phyloP scores from a whole-genome alignment of 139 green algal species.

The Haematococcus sp. region DNA sequence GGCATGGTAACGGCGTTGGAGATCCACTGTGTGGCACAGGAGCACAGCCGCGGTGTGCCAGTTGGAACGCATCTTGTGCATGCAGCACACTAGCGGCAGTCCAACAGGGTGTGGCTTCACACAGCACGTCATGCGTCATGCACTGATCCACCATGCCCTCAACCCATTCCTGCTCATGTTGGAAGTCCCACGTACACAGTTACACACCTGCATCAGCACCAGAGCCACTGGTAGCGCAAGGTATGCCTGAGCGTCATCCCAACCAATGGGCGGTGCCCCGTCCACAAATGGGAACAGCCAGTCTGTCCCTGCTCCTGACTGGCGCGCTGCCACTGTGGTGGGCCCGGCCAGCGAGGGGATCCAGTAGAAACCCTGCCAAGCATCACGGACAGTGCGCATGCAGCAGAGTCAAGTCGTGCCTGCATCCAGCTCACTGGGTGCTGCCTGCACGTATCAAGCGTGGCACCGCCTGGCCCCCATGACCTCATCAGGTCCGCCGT shows the following conservation, averaged over 20 bases:
- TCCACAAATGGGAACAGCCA: constrained; percentile 88
- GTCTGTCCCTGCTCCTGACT: constrained; percentile 38
- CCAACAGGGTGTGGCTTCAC: too few relatives aligned
- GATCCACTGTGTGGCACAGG: constrained; percentile 25
- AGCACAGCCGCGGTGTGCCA: too few relatives aligned
- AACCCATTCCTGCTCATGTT: too few relatives aligned
- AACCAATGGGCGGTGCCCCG: constrained; percentile 89
- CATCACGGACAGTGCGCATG: constrained; percentile 25
- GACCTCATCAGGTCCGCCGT: too few relatives aligned
- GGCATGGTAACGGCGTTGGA: constrained; percentile 43
- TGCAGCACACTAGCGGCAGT: background rate
- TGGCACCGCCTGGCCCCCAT: too few relatives aligned
- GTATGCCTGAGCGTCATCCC: constrained; percentile 80
- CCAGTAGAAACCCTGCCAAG: constrained; percentile 83
- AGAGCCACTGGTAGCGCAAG: constrained; percentile 91
- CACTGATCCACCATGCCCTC: too few relatives aligned
- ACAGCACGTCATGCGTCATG: too few relatives aligned
- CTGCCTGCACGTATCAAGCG: too few relatives aligned
- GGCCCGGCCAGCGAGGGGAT: constrained; percentile 80
- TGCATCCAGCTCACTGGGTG: too few relatives aligned
- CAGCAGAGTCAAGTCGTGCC: background rate
- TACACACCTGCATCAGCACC: constrained; percentile 10
- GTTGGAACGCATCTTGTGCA: background rate
- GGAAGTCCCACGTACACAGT: background rate
- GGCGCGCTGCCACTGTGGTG: constrained; percentile 40